Evolutionary conservation across 2,329 filamentous ascomycete genomes (phyloP).

Genomic region (Aspergillus sergii): DNA sequence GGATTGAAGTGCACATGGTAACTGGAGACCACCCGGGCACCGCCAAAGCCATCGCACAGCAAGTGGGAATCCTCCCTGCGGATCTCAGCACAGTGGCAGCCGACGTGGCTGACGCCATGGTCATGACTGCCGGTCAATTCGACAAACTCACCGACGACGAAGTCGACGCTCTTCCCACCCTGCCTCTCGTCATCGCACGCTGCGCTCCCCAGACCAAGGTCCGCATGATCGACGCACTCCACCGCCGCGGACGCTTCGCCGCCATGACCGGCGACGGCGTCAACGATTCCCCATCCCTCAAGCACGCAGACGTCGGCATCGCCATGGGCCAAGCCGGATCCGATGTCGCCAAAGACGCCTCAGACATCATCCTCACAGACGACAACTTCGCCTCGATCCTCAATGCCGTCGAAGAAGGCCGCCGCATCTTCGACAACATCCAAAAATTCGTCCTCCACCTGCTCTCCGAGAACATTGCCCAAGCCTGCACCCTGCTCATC

Average conservation of each 20-base stretch:
- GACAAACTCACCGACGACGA: slow-evolving; percentile 72
- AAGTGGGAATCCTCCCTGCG: slow-evolving; percentile 72
- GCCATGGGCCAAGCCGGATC: slow-evolving; percentile 78
- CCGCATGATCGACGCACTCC: slow-evolving; percentile 71
- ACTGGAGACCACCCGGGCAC: slow-evolving; percentile 79
- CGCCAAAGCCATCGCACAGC: slow-evolving; percentile 72
- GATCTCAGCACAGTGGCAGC: slow-evolving; percentile 61
- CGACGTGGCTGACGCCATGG: slow-evolving; percentile 63
- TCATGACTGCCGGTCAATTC: slow-evolving; percentile 74
- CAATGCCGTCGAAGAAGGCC: slow-evolving; percentile 76
- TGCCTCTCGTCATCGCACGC: slow-evolving; percentile 59
- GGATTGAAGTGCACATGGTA: slow-evolving; percentile 77
- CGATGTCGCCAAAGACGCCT: slow-evolving; percentile 71
- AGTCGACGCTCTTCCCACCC: slow-evolving; percentile 60
- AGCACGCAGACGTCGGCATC: slow-evolving; percentile 78
- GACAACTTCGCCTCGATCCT: slow-evolving; percentile 86
- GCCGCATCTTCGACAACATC: slow-evolving; percentile 83
- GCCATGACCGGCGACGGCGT: slow-evolving; percentile 88
- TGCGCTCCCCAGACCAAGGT: slow-evolving; percentile 67
- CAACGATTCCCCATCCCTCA: slow-evolving; percentile 80
- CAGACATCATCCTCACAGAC: slow-evolving; percentile 70
- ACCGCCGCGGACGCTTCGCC: slow-evolving; percentile 65
- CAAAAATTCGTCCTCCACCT: slow-evolving; percentile 82
- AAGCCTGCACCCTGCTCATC: slow-evolving; percentile 76
- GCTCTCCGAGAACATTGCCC: slow-evolving; percentile 76